Conservation (phyloP, 768 basidiomycete species). For the Dioszegia hungarica region DNA sequence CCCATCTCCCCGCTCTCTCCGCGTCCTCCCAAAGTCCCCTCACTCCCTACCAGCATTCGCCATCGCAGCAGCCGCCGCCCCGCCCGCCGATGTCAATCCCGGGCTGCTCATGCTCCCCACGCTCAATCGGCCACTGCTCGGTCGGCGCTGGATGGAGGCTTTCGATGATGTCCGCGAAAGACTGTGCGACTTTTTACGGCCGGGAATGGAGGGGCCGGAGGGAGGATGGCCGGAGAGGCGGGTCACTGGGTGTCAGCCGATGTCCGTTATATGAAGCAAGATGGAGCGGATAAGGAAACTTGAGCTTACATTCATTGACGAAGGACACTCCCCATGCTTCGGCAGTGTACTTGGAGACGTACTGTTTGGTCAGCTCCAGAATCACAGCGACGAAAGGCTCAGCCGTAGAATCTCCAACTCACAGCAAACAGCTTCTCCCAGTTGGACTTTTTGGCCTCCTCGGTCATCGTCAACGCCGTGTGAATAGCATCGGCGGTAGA, state of each 20-base stretch:
- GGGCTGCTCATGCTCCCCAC: neutral
- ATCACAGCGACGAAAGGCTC: neutral
- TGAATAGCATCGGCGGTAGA: conserved; percentile 96
- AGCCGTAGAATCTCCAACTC: conserved; percentile 35
- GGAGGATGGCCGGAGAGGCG: conserved; percentile 30
- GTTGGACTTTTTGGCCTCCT: conserved; percentile 77
- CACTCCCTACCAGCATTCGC: too few relatives aligned
- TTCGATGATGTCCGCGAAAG: conserved; percentile 29
- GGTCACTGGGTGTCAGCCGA: conserved; percentile 21
- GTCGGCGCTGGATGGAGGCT: conserved; percentile 22
- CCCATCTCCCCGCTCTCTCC: too few relatives aligned
- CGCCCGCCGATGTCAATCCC: too few relatives aligned
- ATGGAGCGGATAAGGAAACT: neutral
- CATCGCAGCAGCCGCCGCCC: too few relatives aligned
- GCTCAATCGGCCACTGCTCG: neutral
- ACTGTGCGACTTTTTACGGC: conserved; percentile 26
- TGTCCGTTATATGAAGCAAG: neutral
- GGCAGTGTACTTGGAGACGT: conserved; percentile 48
- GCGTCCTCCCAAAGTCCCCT: too few relatives aligned
- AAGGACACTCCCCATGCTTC: conserved; percentile 49
- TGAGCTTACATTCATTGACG: conserved; percentile 44
- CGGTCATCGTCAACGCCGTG: conserved; percentile 85
- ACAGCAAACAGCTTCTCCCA: conserved; percentile 89
- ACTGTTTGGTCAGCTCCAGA: conserved; percentile 18
- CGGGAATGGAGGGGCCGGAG: conserved; percentile 24